A percentile compares a stretch with the other conserved stretches of the same genome.
Evolutionary conservation across 164 flowering plant species (phyloP).

Genomic region (Vitis rupestris): DNA sequence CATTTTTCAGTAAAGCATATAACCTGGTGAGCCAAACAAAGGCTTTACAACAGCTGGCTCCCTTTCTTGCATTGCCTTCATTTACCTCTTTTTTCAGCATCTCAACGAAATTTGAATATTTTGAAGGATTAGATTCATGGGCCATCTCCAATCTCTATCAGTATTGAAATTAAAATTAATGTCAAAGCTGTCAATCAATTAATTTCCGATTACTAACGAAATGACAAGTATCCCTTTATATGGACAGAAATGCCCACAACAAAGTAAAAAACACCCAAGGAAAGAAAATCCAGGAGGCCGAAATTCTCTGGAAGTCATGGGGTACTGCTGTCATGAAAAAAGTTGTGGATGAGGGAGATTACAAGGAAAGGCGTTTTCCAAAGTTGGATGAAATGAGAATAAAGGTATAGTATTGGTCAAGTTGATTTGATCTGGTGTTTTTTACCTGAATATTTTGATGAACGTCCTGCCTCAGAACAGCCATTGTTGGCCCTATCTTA

Average conservation of each 20-base stretch:
- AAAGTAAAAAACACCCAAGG: neutral
- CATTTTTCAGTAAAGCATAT: too few relatives aligned
- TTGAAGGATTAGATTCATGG: constrained; percentile 49
- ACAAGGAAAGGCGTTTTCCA: neutral
- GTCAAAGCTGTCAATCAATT: neutral
- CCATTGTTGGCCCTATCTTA: constrained; percentile 94
- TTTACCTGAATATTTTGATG: constrained; percentile 70
- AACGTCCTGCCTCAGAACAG: constrained; percentile 81
- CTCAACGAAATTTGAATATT: constrained; percentile 56
- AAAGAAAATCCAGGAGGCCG: neutral
- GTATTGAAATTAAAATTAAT: neutral
- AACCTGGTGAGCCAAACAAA: constrained; percentile 91
- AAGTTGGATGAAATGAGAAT: too few relatives aligned
- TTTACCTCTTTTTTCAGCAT: constrained; percentile 64
- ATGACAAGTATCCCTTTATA: neutral
- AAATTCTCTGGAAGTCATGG: neutral
- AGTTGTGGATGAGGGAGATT: neutral
- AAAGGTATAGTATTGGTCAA: neutral
- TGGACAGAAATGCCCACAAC: constrained; percentile 5
- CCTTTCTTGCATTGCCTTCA: constrained; percentile 61
- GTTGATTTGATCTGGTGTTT: neutral
- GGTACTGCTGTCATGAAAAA: constrained; percentile 12
- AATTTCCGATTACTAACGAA: neutral
- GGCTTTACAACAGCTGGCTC: constrained; percentile 59
- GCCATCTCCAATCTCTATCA: constrained; percentile 62